Conservation (phyloP, 352 stramenopile genomes). For the Phytophthora pinifolia region DNA sequence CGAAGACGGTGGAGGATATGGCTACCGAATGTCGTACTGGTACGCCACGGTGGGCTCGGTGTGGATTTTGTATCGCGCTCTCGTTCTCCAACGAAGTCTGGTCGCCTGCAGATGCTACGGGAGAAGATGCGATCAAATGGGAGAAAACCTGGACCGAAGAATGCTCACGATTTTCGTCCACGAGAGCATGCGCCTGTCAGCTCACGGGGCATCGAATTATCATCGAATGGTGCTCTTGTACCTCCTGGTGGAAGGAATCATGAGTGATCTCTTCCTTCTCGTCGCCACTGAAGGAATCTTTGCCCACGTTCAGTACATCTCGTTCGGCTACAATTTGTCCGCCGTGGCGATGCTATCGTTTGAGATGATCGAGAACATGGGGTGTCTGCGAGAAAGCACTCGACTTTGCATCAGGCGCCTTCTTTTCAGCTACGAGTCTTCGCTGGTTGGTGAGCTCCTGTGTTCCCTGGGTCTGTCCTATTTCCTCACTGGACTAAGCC, state of each 20-base stretch:
- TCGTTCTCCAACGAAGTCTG: slow-evolving; percentile 4
- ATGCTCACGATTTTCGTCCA: slow-evolving; percentile 4
- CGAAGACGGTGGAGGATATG: background rate
- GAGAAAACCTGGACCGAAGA: slow-evolving; percentile 1
- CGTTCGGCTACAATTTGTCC: slow-evolving; percentile 25
- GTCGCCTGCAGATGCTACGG: slow-evolving; percentile 6
- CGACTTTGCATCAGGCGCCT: slow-evolving; percentile 6
- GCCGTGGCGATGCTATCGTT: slow-evolving; percentile 20
- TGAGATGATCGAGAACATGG: slow-evolving; percentile 20
- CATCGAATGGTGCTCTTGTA: slow-evolving; percentile 19
- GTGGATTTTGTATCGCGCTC: slow-evolving; percentile 14
- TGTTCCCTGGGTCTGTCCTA: slow-evolving; percentile 4
- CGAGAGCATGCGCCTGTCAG: slow-evolving; percentile 9
- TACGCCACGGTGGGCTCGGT: slow-evolving; percentile 4
- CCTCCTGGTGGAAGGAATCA: slow-evolving; percentile 17
- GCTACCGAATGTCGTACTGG: slow-evolving; percentile 12
- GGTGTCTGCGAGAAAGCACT: background rate
- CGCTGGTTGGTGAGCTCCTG: slow-evolving; percentile 17
- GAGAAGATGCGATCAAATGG: too few species aligned
- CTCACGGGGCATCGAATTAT: slow-evolving; percentile 14
- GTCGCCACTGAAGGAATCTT: slow-evolving; percentile 16
- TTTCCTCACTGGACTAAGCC: slow-evolving; percentile 13
- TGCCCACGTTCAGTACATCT: slow-evolving; percentile 21
- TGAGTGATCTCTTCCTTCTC: slow-evolving; percentile 27
- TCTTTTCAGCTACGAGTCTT: slow-evolving; percentile 17